Evolutionary conservation across 176 grass and related monocot genomes (phyloP).

Genomic region (Carex littledalei): DNA sequence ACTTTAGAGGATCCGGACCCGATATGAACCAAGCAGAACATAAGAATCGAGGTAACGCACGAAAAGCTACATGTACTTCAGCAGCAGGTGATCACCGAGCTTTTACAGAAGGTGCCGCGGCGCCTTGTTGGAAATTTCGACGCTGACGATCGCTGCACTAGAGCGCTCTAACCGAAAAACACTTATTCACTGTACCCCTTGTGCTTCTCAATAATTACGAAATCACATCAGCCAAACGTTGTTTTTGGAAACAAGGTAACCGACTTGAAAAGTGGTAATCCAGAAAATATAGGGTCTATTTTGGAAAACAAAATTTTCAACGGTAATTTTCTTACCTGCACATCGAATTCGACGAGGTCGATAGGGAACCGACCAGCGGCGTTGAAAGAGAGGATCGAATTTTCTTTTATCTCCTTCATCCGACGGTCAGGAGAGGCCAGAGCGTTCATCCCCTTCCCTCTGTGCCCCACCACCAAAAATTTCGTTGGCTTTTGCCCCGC

Average conservation of each 20-base stretch:
- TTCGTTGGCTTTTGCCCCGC: conserved; percentile 10
- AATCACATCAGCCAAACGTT: background rate
- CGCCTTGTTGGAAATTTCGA: background rate
- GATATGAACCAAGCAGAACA: background rate
- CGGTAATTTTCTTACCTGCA: conserved; percentile 43
- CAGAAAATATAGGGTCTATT: background rate
- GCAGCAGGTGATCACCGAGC: background rate
- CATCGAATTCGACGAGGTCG: conserved; percentile 95
- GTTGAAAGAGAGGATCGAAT: conserved; percentile 81
- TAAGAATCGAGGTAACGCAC: too few relatives aligned
- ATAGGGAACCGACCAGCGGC: conserved; percentile 63
- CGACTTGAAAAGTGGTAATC: background rate
- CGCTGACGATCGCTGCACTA: background rate
- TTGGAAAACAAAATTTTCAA: background rate
- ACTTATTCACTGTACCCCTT: background rate
- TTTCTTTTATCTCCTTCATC: conserved; percentile 80
- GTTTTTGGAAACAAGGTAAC: background rate
- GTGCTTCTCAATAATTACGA: background rate
- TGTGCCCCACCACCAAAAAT: conserved; percentile 74
- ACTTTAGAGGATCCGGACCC: too few relatives aligned
- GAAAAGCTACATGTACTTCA: background rate
- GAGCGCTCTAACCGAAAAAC: background rate
- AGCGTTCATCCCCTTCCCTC: conserved; percentile 97
- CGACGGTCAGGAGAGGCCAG: conserved; percentile 59
- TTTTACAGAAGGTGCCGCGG: background rate